Base-by-base conservation (phyloP, 2,329 filamentous ascomycete species). In the Pestalotiopsis sp. region DNA sequence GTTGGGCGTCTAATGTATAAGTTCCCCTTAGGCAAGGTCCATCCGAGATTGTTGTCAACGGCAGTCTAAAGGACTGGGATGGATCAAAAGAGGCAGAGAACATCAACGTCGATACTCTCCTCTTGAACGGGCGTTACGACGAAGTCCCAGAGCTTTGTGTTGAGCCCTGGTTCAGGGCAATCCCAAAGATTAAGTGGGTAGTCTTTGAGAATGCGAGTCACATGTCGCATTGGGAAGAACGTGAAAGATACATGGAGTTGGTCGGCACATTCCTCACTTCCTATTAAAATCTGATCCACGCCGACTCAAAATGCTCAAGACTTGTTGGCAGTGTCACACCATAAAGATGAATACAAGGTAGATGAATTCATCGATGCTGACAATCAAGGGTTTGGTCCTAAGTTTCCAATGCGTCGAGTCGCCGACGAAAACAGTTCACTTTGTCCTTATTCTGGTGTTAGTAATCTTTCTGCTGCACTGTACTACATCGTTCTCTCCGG, bases 81-180 rank as follows among this genome's bases (percentile, higher is more conserved):
- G 66, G 69, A 56, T 70, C 73, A 6, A 62, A 72, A 1, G 69
- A 67, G 31, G 73, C 74, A 4, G 59, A 67, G 6, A 59, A 72
- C 9, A 75, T 76, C 4, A 31, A 27, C 2, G 57, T 31, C 57
- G 11, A 25, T 3, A 27, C 57, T 6, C 68, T 77, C 6, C 67
- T 76, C 27, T 75, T 73, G 58, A 76, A 74, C 31, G 71, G 72
- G 17, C 74, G 75, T 20, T 72, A 73, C 65, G 74, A 77, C 62
- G 76, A 72, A 0, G 75, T 72, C 14, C 70, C 75, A 17, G 70
- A 76, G 41, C 69, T 75, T 5, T 65, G 70, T 4, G 72, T 75
- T 57, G 70, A 68, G 2, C 73, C 73, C 4, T 73, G 73, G 57
- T 76, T 76, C 27, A 69, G 73, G 66, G 67, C 72, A 14, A 74